Evolutionary conservation across 495 filamentous ascomycete genomes (phyloP).

Genomic region (Evansstolkia leycettana): DNA sequence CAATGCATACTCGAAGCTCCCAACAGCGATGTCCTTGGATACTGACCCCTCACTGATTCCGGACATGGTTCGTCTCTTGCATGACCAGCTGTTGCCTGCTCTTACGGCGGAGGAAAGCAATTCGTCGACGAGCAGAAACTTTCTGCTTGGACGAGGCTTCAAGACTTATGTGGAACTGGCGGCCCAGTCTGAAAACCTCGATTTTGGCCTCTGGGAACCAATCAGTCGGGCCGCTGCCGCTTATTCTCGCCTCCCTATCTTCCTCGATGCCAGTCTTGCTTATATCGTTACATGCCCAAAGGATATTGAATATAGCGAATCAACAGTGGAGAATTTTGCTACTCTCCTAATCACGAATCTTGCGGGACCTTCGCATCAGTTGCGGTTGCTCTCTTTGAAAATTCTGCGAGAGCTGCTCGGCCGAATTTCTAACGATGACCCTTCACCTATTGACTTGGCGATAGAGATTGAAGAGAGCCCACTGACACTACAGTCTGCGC

Average conservation of each 20-base stretch:
- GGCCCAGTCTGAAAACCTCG: conserved; percentile 21
- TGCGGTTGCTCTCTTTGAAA: conserved; percentile 57
- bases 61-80: conserved; percentile 22
- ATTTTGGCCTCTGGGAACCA: conserved; percentile 41
- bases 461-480: conserved; percentile 68
- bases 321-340: conserved; percentile 41
- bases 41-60: conserved; percentile 20
- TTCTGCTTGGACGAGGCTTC: conserved; percentile 34
- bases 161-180: conserved; percentile 33
- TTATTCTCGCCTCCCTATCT: conserved; percentile 49
- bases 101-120: conserved; percentile 10
- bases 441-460: conserved; percentile 34
- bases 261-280: conserved; percentile 50
- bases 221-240: conserved; percentile 47
- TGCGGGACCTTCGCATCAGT: conserved; percentile 52
- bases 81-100: conserved; percentile 17
- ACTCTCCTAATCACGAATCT: conserved; percentile 58
- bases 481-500: conserved; percentile 58
- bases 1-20: conserved; percentile 28
- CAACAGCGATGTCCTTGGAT: conserved; percentile 24
- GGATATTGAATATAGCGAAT: conserved; percentile 27
- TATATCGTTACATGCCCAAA: conserved; percentile 42
- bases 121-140: conserved; percentile 8
- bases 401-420: conserved; percentile 39
- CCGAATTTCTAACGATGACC: conserved; percentile 22